Evolutionary conservation across 192 early-diverging fungal species (phyloP).

Genomic region (Bifiguratus adelaidae): DNA sequence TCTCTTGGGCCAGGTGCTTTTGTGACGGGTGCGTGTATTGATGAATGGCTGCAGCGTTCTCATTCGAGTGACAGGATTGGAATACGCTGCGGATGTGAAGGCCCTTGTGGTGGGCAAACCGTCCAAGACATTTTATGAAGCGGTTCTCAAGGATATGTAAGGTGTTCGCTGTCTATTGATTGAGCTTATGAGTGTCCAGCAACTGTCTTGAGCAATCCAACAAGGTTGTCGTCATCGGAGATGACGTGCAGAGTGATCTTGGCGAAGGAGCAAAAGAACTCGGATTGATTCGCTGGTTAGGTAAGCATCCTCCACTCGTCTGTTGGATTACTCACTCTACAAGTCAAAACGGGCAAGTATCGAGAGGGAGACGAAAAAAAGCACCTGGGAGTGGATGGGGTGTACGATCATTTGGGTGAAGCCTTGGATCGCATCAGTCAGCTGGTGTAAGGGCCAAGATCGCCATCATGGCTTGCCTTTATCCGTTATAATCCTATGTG

Average conservation of each 20-base stretch:
- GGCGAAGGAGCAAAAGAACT: slow-evolving; percentile 66
- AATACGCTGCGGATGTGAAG: slow-evolving; percentile 57
- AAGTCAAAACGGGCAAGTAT: slow-evolving; percentile 82
- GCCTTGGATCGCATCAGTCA: slow-evolving; percentile 53
- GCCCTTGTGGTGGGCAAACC: slow-evolving; percentile 81
- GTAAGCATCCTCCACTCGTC: slow-evolving; percentile 1
- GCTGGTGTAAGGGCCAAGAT: no score
- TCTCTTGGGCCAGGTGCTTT: slow-evolving; percentile 86
- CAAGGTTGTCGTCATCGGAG: slow-evolving; percentile 76
- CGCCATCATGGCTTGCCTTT: no score
- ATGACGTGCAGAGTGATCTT: slow-evolving; percentile 76
- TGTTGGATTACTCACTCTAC: slow-evolving; percentile 1
- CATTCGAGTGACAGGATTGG: slow-evolving; percentile 38
- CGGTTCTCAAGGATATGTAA: slow-evolving; percentile 64
- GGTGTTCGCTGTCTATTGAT: background rate
- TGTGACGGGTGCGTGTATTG: slow-evolving; percentile 33
- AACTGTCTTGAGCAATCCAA: slow-evolving; percentile 14
- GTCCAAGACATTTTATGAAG: slow-evolving; percentile 56
- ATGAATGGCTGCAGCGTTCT: background rate
- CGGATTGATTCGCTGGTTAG: slow-evolving; percentile 48
- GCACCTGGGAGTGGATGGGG: slow-evolving; percentile 28
- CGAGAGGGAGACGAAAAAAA: slow-evolving; percentile 54
- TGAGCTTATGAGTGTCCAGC: background rate
- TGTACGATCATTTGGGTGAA: slow-evolving; percentile 55
- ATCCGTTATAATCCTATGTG: no score